A percentile compares a stretch with the other conserved stretches of the same genome.
These are phyloP conservation scores for Colletotrichum godetiae DNA, from an alignment of 2,329 filamentous ascomycete genomes.

Conservation along the genomic window DNA sequence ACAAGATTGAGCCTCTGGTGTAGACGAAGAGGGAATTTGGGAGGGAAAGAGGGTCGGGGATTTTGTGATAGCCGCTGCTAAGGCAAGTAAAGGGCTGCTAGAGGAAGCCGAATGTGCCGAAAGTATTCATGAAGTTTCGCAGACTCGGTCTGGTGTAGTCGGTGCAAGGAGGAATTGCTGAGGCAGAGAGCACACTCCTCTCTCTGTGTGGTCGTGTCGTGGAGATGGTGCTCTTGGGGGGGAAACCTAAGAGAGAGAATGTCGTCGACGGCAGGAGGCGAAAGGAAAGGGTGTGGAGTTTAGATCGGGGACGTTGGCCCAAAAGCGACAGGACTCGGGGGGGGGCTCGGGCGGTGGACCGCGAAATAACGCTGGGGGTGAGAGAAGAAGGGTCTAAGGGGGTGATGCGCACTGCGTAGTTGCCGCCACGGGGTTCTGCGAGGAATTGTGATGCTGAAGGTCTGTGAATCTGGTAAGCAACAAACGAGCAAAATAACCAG, in stretches of 20 bases:
- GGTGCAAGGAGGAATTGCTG: slow-evolving; percentile 3
- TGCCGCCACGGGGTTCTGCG: slow-evolving; percentile 9
- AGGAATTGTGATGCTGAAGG: slow-evolving; percentile 6
- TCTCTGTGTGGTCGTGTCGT: slow-evolving; percentile 17
- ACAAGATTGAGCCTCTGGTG: not conserved
- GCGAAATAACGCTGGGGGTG: slow-evolving; percentile 34
- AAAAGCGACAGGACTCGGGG: slow-evolving; percentile 34
- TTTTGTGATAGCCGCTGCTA: slow-evolving; percentile 12
- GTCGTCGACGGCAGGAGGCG: slow-evolving; percentile 34
- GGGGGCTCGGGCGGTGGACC: slow-evolving; percentile 34
- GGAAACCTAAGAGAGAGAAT: slow-evolving; percentile 22
- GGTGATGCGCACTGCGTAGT: slow-evolving; percentile 13
- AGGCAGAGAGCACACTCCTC: slow-evolving; percentile 13
- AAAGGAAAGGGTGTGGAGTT: slow-evolving; percentile 35
- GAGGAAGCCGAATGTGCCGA: slow-evolving; percentile 11
- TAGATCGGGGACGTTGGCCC: slow-evolving; percentile 34
- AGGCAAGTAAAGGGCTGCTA: slow-evolving; percentile 30
- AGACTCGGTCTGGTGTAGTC: slow-evolving; percentile 1
- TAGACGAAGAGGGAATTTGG: slow-evolving; percentile 17
- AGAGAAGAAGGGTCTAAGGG: slow-evolving; percentile 29
- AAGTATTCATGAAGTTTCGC: slow-evolving; percentile 11
- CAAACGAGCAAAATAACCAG: not conserved
- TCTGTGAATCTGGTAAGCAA: not conserved
- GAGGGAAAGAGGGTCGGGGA: slow-evolving; percentile 19
- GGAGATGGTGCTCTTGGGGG: slow-evolving; percentile 31